Percentiles rank a stretch among this genome's conserved stretches.
These are phyloP conservation scores for Colletotrichum sp. DNA, from an alignment of 2,329 filamentous ascomycete species.

Conservation along the genomic window DNA sequence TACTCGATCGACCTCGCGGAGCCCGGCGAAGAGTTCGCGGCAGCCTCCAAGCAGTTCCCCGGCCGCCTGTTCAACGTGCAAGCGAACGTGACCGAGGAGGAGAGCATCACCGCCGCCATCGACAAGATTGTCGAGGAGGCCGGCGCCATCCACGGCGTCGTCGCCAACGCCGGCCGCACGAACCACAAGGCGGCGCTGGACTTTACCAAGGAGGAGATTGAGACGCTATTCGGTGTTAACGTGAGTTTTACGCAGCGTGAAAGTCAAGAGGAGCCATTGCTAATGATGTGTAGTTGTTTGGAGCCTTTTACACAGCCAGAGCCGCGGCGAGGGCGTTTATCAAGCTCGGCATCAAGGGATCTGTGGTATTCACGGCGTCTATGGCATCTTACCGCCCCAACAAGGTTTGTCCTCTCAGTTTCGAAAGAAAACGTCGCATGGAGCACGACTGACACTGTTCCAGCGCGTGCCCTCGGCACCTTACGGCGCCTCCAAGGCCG, in stretches of 20 bases:
- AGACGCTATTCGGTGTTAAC: slow-evolving; percentile 30
- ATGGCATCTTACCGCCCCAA: slow-evolving; percentile 56
- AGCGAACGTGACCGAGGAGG: slow-evolving; percentile 53
- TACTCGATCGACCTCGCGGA: slow-evolving; percentile 38
- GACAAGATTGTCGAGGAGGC: slow-evolving; percentile 47
- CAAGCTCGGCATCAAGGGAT: slow-evolving; percentile 37
- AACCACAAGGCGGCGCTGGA: slow-evolving; percentile 58
- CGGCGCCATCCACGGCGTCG: slow-evolving; percentile 53
- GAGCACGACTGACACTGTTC: background rate
- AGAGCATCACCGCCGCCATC: slow-evolving; percentile 46
- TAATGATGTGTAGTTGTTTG: slow-evolving; percentile 48
- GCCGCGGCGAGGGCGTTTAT: slow-evolving; percentile 48
- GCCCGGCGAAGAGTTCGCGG: slow-evolving; percentile 27
- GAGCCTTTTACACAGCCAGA: slow-evolving; percentile 52
- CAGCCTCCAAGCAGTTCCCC: slow-evolving; percentile 33
- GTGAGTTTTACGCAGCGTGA: background rate
- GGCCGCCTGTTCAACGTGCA: slow-evolving; percentile 43
- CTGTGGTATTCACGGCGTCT: slow-evolving; percentile 49
- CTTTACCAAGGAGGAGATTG: slow-evolving; percentile 32
- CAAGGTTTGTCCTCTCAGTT: slow-evolving; percentile 28
- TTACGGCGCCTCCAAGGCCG: slow-evolving; percentile 51
- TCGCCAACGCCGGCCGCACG: slow-evolving; percentile 55
- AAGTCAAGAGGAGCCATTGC: background rate
- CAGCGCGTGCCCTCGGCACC: slow-evolving; percentile 54
- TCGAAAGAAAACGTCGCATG: fast-evolving